Evolutionary conservation across 1,139 yeast genomes (phyloP).

Genomic region (Saccharomyces pastorianus): DNA sequence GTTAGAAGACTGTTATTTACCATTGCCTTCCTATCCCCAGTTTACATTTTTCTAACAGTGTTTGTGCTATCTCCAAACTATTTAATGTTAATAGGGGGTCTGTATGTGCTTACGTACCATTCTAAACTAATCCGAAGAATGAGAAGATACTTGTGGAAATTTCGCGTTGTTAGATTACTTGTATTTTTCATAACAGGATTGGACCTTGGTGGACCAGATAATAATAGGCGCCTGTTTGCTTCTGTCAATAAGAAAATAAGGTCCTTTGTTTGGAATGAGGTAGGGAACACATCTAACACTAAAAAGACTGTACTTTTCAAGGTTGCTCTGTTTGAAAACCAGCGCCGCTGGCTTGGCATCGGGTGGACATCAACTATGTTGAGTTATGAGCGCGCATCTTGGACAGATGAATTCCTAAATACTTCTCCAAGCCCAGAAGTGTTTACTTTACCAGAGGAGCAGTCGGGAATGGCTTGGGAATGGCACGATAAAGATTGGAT

Average conservation of each 20-base stretch:
- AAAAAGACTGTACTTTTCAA: slow-evolving; percentile 72
- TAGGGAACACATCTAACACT: slow-evolving; percentile 15
- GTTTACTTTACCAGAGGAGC: slow-evolving; percentile 70
- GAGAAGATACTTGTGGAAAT: slow-evolving; percentile 74
- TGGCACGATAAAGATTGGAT: slow-evolving; percentile 95
- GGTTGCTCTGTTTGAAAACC: slow-evolving; percentile 90
- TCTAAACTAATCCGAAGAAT: slow-evolving; percentile 74
- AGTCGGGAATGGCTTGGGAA: slow-evolving; percentile 72
- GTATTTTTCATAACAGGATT: slow-evolving; percentile 82
- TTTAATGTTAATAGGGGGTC: slow-evolving; percentile 51
- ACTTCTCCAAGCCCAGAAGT: slow-evolving; percentile 71
- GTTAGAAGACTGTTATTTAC: slow-evolving; percentile 75
- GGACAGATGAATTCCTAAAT: slow-evolving; percentile 94
- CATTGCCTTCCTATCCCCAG: slow-evolving; percentile 76
- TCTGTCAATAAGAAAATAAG: slow-evolving; percentile 26
- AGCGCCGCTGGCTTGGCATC: slow-evolving; percentile 93
- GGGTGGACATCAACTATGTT: slow-evolving; percentile 94
- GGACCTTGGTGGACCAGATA: slow-evolving; percentile 56
- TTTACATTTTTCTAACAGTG: slow-evolving; percentile 64
- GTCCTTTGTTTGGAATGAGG: slow-evolving; percentile 10
- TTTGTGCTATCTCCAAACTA: slow-evolving; percentile 66
- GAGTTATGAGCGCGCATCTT: slow-evolving; percentile 87
- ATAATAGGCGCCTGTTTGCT: slow-evolving; percentile 25
- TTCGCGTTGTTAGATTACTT: slow-evolving; percentile 58
- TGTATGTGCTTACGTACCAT: slow-evolving; percentile 70